These are phyloP conservation scores for Basidioascus undulatus DNA, from an alignment of 768 basidiomycete species.

Conservation along the genomic window DNA sequence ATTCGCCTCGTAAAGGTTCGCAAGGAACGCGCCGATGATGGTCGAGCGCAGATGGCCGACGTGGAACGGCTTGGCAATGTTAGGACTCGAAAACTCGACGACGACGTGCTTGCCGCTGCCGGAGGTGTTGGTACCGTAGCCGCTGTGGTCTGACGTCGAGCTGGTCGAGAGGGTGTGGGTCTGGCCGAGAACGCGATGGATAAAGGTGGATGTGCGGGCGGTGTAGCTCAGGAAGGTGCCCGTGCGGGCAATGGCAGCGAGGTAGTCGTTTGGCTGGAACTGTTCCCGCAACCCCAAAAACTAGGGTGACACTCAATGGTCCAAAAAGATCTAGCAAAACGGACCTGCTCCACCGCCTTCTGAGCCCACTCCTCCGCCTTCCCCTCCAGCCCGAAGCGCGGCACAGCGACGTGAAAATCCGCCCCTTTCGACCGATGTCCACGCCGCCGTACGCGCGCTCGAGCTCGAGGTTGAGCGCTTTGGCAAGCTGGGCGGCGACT, in stretches of 20 bases:
- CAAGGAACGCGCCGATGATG: constrained; percentile 23
- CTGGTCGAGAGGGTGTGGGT: constrained; percentile 13
- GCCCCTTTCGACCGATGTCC: constrained; percentile 15
- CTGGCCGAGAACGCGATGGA: constrained; percentile 18
- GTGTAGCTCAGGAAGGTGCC: constrained; percentile 15
- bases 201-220: constrained; percentile 13
- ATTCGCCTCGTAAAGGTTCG: constrained; percentile 21
- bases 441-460: constrained; percentile 16
- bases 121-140: constrained; percentile 18
- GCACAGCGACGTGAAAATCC: constrained; percentile 18
- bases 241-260: no score
- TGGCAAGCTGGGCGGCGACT: no score
- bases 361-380: constrained; percentile 17
- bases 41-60: constrained; percentile 23
- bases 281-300: no score
- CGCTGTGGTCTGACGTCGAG: constrained; percentile 10
- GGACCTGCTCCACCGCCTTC: constrained; percentile 16
- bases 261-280: constrained; percentile 16
- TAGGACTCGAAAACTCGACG: constrained; percentile 23
- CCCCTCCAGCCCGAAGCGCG: constrained; percentile 18
- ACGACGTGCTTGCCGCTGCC: constrained; percentile 18
- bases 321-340: constrained; percentile 2
- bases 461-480: constrained; percentile 12
- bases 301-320: no score
- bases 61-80: constrained; percentile 27